Conservation (phyloP, 495 filamentous ascomycete species). For the Xylaria scruposa region DNA sequence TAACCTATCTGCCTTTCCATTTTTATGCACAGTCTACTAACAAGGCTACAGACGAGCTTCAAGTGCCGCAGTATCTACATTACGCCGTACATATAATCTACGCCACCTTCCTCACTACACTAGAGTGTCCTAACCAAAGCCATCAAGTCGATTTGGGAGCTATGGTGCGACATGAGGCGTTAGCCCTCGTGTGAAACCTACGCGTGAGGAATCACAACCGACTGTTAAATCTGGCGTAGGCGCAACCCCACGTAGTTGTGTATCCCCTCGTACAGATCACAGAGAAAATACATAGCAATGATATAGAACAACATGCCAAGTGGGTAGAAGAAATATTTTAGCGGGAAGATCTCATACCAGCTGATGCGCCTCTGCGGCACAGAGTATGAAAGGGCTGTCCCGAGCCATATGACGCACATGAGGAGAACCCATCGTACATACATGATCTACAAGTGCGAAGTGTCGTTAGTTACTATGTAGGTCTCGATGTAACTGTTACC, state of each 20-base stretch:
- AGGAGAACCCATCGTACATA: slow-evolving; percentile 10
- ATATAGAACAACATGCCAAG: background rate
- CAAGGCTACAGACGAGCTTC: background rate
- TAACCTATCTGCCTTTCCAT: background rate
- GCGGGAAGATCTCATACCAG: slow-evolving; percentile 6
- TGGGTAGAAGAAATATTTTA: background rate
- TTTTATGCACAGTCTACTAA: background rate
- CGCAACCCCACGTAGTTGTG: background rate
- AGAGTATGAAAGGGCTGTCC: background rate
- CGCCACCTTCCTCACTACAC: background rate
- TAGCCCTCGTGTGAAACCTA: background rate
- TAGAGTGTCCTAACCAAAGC: background rate
- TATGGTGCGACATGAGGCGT: slow-evolving; percentile 6
- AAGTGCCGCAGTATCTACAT: background rate
- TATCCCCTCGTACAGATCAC: background rate
- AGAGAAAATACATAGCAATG: background rate
- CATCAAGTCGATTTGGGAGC: background rate
- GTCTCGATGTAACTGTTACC: slow-evolving; percentile 18
- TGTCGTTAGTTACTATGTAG: background rate
- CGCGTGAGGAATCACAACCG: background rate
- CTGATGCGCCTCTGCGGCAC: slow-evolving; percentile 18
- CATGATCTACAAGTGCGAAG: slow-evolving; percentile 15
- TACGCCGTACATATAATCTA: background rate
- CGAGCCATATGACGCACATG: slow-evolving; percentile 18
- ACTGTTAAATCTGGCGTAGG: too few relatives aligned